phyloP scores from a whole-genome alignment of 169 alveolate genomes.

The Eimeria necatrix region DNA sequence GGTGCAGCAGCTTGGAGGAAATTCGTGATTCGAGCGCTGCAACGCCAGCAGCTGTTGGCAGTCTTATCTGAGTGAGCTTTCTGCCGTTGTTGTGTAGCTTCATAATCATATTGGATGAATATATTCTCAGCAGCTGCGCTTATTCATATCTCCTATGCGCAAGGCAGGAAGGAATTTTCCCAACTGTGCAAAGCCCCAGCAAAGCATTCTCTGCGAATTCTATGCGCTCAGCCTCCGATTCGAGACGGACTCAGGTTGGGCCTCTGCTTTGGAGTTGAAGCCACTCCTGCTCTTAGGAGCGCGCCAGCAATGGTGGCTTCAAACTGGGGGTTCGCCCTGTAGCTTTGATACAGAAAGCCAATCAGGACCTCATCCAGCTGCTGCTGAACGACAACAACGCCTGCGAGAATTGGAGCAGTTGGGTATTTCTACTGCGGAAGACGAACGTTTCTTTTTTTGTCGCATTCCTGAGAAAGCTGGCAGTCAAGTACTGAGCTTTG shows the following conservation, averaged over 20 bases:
- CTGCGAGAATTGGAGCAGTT: conserved; percentile 38
- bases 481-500: conserved; percentile 1
- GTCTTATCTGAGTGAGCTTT: conserved; percentile 41
- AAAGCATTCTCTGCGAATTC: not conserved
- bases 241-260: conserved; percentile 63
- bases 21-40: conserved; percentile 9
- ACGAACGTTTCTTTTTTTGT: not conserved
- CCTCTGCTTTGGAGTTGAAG: conserved; percentile 62
- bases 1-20: not conserved
- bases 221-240: conserved; percentile 57
- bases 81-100: not conserved
- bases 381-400: conserved; percentile 54
- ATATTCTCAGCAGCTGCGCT: too few species aligned
- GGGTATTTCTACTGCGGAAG: not conserved
- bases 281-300: conserved; percentile 57
- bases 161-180: too few species aligned
- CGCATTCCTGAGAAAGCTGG: conserved; percentile 11
- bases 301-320: not conserved
- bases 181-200: too few species aligned
- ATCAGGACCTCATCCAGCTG: not conserved
- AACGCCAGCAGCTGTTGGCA: conserved; percentile 56
- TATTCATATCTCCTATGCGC: too few species aligned
- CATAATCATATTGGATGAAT: not conserved
- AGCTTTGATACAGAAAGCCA: not conserved
- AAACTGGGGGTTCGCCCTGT: too few species aligned